Evolutionary conservation across 2,329 filamentous ascomycete genomes (phyloP), one percentile per base, ranked within the genome.

Genomic region (Alternaria viburni): DNA sequence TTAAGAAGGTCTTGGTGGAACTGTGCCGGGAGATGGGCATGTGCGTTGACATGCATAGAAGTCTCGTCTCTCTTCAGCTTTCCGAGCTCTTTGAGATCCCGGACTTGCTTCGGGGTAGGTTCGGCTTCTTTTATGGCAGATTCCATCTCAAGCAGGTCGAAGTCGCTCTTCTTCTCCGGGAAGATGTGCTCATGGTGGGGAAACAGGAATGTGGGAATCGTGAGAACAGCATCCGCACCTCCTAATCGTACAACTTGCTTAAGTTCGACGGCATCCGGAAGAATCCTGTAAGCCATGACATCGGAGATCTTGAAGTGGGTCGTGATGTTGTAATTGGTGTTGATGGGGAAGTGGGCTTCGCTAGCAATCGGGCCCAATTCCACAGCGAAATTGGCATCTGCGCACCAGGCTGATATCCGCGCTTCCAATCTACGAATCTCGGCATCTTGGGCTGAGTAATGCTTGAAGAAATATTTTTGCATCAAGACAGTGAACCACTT

Each of bases 181-280:
- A 86, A 69, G 5, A 87, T 74, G 68, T 87, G 85, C 61, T 87
- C 85, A 66, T 87, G 86, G 65, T 86, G 85, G 6, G 86, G 86
- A 6, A 87, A 78, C 2, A 87, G 72, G 66, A 81, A 86, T 6
- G 78, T 80, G 0, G 86, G 86, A 10, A 87, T 77, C 4, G 78
- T 77, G 52, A 87, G 80, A 0, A 80, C 80, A 0, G 83, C 83
- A 62, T 87, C 84, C 25, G 84, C 83, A 7, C 85, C 85, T 19
- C 82, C 84, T 0, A 87, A 74, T 23, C 83, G 79, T 7, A 86
- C 77, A 2, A 87, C 84, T 68, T 86, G 83, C 26, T 81, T 81
- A 10, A 86, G 75, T 9, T 80, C 75, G 8, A 80, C 78, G 17
- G 80, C 76, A 52, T 82, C 74, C 6, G 81, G 81, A 1, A 83